Conservation (phyloP, 805 yeast genomes). For the Pichia sporocuriosa region DNA sequence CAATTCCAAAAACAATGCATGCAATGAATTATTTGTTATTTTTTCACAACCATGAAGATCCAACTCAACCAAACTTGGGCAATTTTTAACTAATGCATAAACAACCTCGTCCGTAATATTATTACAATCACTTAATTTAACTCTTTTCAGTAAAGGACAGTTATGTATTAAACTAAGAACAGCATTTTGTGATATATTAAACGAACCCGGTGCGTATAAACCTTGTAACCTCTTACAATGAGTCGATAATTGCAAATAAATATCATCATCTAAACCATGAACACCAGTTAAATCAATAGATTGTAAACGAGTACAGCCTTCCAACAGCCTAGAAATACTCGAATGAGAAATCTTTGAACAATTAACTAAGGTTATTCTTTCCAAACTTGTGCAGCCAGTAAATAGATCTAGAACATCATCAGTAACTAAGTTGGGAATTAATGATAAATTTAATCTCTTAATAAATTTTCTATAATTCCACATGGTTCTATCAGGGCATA, state of each 20-base stretch:
- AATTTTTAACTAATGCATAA: conserved; percentile 53
- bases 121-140: conserved; percentile 69
- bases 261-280: conserved; percentile 58
- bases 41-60: conserved; percentile 80
- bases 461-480: conserved; percentile 67
- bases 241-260: conserved; percentile 58
- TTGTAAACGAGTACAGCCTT: conserved; percentile 64
- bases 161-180: conserved; percentile 48
- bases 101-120: conserved; percentile 61
- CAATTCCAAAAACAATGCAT: conserved; percentile 49
- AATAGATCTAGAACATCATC: conserved; percentile 58
- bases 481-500: conserved; percentile 41
- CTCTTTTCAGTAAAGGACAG: conserved; percentile 74
- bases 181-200: conserved; percentile 59
- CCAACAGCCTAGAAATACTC: conserved; percentile 56
- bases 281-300: conserved; percentile 86
- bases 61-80: conserved; percentile 80
- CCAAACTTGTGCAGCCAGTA: conserved; percentile 67
- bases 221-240: conserved; percentile 81
- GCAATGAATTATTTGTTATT: conserved; percentile 59
- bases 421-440: conserved; percentile 59
- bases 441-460: conserved; percentile 72
- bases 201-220: conserved; percentile 81
- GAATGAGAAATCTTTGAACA: conserved; percentile 57
- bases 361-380: conserved; percentile 78